Evolutionary conservation across 768 basidiomycete species (phyloP).

Genomic region (Crepidotus variabilis): DNA sequence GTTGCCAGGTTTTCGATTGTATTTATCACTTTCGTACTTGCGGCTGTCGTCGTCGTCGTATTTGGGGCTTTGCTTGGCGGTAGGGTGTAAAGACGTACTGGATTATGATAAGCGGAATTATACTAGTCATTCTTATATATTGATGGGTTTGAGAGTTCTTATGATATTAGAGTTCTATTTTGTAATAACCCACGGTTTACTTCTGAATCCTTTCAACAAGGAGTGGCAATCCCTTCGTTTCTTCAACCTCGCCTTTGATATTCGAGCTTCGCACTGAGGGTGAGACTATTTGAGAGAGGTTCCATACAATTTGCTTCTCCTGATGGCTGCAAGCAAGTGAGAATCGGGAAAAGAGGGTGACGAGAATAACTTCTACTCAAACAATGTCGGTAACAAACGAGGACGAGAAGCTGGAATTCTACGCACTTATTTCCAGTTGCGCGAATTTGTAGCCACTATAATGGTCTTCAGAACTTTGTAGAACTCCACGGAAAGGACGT

Average conservation of each 20-base stretch:
- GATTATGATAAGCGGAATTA: not conserved
- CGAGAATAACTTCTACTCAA: conserved; percentile 35
- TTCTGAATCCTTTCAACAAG: conserved; percentile 13
- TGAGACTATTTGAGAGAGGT: conserved; percentile 44
- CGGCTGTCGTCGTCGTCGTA: conserved; percentile 13
- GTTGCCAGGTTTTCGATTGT: conserved; percentile 17
- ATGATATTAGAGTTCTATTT: too few species aligned
- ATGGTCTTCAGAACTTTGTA: not conserved
- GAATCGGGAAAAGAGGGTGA: conserved; percentile 31
- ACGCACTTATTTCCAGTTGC: conserved; percentile 52
- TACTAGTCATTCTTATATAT: too few species aligned
- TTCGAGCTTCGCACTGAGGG: conserved; percentile 29
- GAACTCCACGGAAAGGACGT: conserved; percentile 10
- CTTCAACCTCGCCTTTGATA: conserved; percentile 17
- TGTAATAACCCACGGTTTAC: too few species aligned
- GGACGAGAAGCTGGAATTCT: not conserved
- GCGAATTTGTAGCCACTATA: conserved; percentile 51
- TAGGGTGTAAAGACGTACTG: conserved; percentile 1
- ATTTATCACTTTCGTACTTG: conserved; percentile 16
- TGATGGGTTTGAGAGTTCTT: too few species aligned
- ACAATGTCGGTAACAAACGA: not conserved
- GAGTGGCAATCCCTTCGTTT: conserved; percentile 35
- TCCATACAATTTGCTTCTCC: conserved; percentile 40
- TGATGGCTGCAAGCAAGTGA: conserved; percentile 30
- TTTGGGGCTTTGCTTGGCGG: conserved; percentile 16